Evolutionary conservation across 768 basidiomycete species (phyloP).

Genomic region (Lactarius hengduanensis): DNA sequence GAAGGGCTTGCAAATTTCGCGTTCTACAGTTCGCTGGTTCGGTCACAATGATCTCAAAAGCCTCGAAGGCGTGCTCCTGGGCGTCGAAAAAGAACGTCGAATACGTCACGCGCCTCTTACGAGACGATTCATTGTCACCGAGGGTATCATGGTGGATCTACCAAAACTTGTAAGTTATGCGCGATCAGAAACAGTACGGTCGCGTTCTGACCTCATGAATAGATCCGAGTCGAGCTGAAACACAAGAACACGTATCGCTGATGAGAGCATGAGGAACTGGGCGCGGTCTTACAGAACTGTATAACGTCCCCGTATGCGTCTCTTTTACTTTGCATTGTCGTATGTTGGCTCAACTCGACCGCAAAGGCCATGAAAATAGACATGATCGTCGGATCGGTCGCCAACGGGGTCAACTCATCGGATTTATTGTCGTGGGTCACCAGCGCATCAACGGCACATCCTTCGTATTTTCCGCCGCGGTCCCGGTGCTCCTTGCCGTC

Average conservation of each 20-base stretch:
- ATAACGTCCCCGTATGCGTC: conserved; percentile 78
- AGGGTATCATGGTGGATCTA: conserved; percentile 87
- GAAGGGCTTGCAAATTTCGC: too few species aligned
- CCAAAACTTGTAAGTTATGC: conserved; percentile 63
- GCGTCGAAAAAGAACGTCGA: conserved; percentile 84
- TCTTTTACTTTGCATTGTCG: too few species aligned
- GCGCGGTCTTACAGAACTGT: conserved; percentile 81
- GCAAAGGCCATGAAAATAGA: conserved; percentile 60
- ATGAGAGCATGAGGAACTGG: conserved; percentile 92
- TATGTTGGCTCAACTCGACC: neutral
- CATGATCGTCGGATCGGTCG: conserved; percentile 56
- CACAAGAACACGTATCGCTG: conserved; percentile 66
- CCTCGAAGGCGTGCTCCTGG: conserved; percentile 85
- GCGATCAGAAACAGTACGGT: conserved; percentile 38
- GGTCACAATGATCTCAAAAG: conserved; percentile 81
- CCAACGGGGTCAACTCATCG: conserved; percentile 74
- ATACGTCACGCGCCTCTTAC: conserved; percentile 81
- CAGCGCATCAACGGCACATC: too few species aligned
- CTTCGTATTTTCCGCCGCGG: too few species aligned
- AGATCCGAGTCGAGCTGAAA: conserved; percentile 5
- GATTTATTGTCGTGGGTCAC: conserved; percentile 33
- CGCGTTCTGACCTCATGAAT: too few species aligned
- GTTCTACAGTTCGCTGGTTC: too few species aligned
- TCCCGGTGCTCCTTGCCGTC: too few species aligned
- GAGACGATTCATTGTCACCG: conserved; percentile 91